Evolutionary conservation across 306 rosid genomes (phyloP), one percentile per base, ranked within the genome.

Genomic region (Acacia melanoxylon): DNA sequence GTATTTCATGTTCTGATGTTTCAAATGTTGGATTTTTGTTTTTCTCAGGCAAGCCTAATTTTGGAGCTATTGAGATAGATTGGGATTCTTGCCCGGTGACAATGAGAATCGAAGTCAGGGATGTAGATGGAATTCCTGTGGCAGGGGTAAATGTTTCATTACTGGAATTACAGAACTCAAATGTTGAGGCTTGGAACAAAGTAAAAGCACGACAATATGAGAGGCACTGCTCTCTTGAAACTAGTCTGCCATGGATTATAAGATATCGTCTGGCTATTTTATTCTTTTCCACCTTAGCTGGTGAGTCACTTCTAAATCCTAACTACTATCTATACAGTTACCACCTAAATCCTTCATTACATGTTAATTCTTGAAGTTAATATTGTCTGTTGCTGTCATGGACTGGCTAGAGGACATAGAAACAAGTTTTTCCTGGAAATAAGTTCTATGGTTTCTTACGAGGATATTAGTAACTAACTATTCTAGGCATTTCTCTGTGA

Each of bases 61-160:
- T 93, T 58, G 97, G 98, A 85, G 85, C 91, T 48, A 80, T 91
- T 25, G 91, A 93, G 85, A 89, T 93, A 80, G 89, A 86, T 85
- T 93, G 98, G 98, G 83, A 85, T 51, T 78, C 88, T 85, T 74
- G 83, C 31, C 97, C 92, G 0, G 88, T 91, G 77, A 84, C 77
- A 69, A 48, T 93, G 87, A 88, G 85, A 74, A 52, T 89, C 8
- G 48, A 86, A 72, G 90, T 91, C 44, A 86, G 90, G 85, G 98
- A 91, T 88, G 82, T 71, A 41, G 80, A 88, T 44, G 94, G 97
- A 4, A 17, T 80, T 58, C 40, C 88, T 1, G 92, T 87, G 77
- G 62, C 78, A 56, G 89, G 84, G 58, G 88, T 88, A 56, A 48
- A 86, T 77, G 48, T 68, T 37, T 72, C 89, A 10, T 85, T 90